A percentile compares a stretch with the other conserved stretches of the same genome.
Conservation (phyloP, 1,284 basidiomycete species). For the Cryptococcus sp. region DNA sequence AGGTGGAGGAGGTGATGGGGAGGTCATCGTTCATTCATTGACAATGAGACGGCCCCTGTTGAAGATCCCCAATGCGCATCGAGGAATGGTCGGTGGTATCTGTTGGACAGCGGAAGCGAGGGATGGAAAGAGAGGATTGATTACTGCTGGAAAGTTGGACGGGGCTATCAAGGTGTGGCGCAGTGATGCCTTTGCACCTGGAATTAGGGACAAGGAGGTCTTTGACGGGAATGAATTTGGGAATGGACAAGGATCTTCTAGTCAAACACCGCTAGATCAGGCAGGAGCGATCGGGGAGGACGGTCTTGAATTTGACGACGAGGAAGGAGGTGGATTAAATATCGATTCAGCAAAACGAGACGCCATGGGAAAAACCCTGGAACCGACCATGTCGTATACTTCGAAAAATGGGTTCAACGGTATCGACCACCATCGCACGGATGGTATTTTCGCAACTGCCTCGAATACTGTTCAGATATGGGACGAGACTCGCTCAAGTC, state of each 20-base stretch:
- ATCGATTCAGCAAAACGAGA: slow-evolving; percentile 41
- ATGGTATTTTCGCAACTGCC: slow-evolving; percentile 87
- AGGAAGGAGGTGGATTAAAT: slow-evolving; percentile 42
- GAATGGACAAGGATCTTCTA: slow-evolving; percentile 20
- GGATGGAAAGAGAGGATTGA: slow-evolving; percentile 60
- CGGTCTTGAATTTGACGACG: slow-evolving; percentile 34
- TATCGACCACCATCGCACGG: slow-evolving; percentile 87
- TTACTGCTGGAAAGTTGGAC: slow-evolving; percentile 85
- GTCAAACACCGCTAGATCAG: slow-evolving; percentile 29
- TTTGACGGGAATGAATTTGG: slow-evolving; percentile 44
- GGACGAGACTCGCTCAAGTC: slow-evolving; percentile 86
- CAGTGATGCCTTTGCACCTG: slow-evolving; percentile 43
- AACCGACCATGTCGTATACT: slow-evolving; percentile 68
- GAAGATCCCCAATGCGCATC: slow-evolving; percentile 75
- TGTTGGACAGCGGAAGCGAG: slow-evolving; percentile 45
- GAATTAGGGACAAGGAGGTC: slow-evolving; percentile 36
- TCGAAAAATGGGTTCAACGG: slow-evolving; percentile 86
- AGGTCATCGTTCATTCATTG: slow-evolving; percentile 85
- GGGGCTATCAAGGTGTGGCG: slow-evolving; percentile 90
- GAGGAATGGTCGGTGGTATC: slow-evolving; percentile 81
- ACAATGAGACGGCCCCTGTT: slow-evolving; percentile 63
- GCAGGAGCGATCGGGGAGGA: slow-evolving; percentile 43
- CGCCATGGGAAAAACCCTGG: slow-evolving; percentile 34
- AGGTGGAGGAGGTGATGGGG: slow-evolving; percentile 93
- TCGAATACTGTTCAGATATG: slow-evolving; percentile 92